Base-by-base conservation (phyloP, 2,329 filamentous ascomycete species). In the Thielaviopsis musarum region DNA sequence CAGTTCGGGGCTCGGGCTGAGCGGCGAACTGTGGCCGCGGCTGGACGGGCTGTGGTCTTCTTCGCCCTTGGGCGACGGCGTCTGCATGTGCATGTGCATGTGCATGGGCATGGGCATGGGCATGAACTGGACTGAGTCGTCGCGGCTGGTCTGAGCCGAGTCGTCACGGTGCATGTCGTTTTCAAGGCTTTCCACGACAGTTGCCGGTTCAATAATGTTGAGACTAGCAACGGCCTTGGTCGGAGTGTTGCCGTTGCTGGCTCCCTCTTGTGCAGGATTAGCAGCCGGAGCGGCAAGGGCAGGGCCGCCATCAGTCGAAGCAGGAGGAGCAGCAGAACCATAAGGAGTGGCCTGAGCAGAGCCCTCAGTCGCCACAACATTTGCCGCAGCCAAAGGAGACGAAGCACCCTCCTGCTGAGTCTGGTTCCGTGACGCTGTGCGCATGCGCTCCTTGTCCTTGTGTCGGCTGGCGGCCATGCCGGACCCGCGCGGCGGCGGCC, bases 401-500 rank as follows among this genome's bases (percentile, higher is more conserved):
- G n/a, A 19, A 26, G 28, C 12, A 49, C 52, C 34, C 26, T 65
- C 62, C n/a, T 63, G 64, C 15, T 45, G 24, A 41, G 49, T 7
- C 54, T 45, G 59, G 24, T n/a, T 21, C 54, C 53, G 55, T 7
- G 30, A 34, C 2, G 17, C 19, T 53, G 60, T 22, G 41, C 59
- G 49, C 19, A 48, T 57, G 59, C 63, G 54, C 63, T 64, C 62
- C 54, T 64, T 63, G 52, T 65, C 61, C 41, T 65, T 64, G 22
- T 63, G 65, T 17, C 63, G 57, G 59, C 58, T 66, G 56, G 61
- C 66, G 61, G 58, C 66, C 64, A 51, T 68, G 67, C 54, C 68
- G 65, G 41, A 59, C n/a, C 60, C 60, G 21, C 69, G 67, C 30
- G 68, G 68, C 17, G 69, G 67, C 19, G 69, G 69, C 0, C 69